These are phyloP conservation scores for Typha latifolia DNA, from an alignment of 176 grass and related monocot species.

Conservation along the genomic window DNA sequence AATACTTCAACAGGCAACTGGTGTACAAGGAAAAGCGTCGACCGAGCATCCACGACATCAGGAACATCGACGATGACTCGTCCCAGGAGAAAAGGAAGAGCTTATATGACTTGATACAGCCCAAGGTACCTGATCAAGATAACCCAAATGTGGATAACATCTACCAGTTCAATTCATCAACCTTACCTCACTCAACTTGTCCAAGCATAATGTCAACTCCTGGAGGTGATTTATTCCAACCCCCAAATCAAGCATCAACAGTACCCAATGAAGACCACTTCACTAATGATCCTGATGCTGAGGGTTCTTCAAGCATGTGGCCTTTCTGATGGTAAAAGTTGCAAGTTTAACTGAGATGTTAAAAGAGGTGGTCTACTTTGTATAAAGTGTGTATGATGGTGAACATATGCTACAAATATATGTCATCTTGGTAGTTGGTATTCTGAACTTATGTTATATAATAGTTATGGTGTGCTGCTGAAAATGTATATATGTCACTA, in stretches of 20 bases:
- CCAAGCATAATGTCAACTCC: neutral
- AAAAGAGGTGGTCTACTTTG: neutral
- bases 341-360: neutral
- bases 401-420: neutral
- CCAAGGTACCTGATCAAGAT: neutral
- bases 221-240: neutral
- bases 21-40: neutral
- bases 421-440: too few relatives aligned
- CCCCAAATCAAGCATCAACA: neutral
- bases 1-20: neutral
- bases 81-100: neutral
- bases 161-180: neutral
- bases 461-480: too few relatives aligned
- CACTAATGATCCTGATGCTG: neutral
- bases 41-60: constrained; percentile 2
- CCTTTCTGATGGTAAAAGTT: neutral
- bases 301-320: constrained; percentile 3
- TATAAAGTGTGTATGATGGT: neutral
- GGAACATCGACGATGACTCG: neutral
- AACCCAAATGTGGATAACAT: neutral
- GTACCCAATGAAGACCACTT: neutral
- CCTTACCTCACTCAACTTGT: too few relatives aligned
- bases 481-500: too few relatives aligned
- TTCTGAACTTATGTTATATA: too few relatives aligned
- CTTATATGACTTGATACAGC: neutral